Percentiles rank a stretch among this genome's conserved stretches.
These are phyloP conservation scores for Dioszegia hungarica DNA, from an alignment of 768 basidiomycete genomes.

Conservation along the genomic window DNA sequence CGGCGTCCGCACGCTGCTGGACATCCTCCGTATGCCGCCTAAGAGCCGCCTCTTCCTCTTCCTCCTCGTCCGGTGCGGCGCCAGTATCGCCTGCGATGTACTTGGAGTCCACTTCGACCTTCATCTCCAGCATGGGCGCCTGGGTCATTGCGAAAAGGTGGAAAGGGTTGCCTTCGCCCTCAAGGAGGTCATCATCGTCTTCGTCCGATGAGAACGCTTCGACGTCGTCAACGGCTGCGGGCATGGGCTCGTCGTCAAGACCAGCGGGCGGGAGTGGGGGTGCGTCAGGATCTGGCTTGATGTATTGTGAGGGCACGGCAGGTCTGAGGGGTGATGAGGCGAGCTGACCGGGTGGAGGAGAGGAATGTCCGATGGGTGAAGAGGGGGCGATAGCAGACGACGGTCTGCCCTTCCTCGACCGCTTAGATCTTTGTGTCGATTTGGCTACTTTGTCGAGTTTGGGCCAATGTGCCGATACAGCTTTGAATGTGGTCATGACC, in stretches of 20 bases:
- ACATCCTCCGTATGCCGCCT: conserved; percentile 26
- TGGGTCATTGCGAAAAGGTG: conserved; percentile 33
- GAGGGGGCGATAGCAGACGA: conserved; percentile 10
- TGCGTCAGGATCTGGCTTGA: not conserved
- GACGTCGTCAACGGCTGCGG: conserved; percentile 11
- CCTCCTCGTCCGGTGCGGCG: conserved; percentile 33
- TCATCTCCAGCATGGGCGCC: conserved; percentile 21
- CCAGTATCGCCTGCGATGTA: conserved; percentile 18
- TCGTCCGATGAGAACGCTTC: conserved; percentile 49
- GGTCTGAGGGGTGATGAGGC: not conserved
- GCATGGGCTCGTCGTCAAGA: conserved; percentile 3
- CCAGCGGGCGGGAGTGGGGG: conserved; percentile 10
- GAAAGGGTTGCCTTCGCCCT: conserved; percentile 36
- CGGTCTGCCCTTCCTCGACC: conserved; percentile 15
- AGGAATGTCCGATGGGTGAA: conserved; percentile 4
- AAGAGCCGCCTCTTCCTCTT: conserved; percentile 21
- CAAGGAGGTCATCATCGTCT: conserved; percentile 47
- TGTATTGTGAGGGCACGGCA: not conserved
- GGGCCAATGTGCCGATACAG: conserved; percentile 76
- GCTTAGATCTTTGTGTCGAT: conserved; percentile 28
- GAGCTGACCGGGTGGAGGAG: conserved; percentile 2
- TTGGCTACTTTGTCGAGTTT: conserved; percentile 13
- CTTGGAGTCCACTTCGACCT: conserved; percentile 28
- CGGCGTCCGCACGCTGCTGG: conserved; percentile 34
- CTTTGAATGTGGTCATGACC: conserved; percentile 86